Percentiles rank a stretch among this genome's conserved stretches.
phyloP scores from a whole-genome alignment of 306 rosid genomes.

The Psophocarpus tetragonolobus region DNA sequence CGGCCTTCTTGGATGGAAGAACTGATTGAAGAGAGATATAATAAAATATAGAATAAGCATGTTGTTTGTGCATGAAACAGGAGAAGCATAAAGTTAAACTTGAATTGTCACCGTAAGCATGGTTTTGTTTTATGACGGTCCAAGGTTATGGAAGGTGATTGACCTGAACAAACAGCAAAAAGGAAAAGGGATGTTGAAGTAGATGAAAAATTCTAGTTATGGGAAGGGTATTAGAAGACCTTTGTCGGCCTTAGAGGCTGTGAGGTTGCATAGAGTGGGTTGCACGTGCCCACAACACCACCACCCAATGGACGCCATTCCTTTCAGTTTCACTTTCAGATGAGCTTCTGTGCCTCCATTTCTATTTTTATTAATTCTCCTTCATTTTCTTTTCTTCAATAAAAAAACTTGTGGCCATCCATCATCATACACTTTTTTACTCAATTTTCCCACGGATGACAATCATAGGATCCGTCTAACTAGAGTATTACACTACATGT shows the following conservation, averaged over 20 bases:
- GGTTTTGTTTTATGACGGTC: conserved; percentile 10
- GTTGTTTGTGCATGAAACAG: not conserved
- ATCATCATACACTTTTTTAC: too few species aligned
- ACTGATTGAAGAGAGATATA: conserved; percentile 2
- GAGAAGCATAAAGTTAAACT: not conserved
- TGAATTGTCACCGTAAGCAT: conserved; percentile 26
- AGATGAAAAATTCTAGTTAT: not conserved
- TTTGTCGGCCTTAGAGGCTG: conserved; percentile 24
- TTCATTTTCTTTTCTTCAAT: too few species aligned
- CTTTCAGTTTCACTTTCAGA: too few species aligned
- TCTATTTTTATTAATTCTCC: too few species aligned
- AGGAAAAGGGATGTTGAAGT: not conserved
- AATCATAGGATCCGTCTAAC: too few species aligned
- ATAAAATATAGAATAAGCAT: not conserved
- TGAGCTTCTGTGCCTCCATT: too few species aligned
- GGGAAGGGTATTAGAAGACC: not conserved
- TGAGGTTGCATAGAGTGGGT: conserved; percentile 33
- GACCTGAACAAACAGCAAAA: conserved; percentile 30
- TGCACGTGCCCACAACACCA: conserved; percentile 19
- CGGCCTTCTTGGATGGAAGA: conserved; percentile 27
- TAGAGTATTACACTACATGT: too few species aligned
- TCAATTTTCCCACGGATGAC: too few species aligned
- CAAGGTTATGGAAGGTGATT: conserved; percentile 18
- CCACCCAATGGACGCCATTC: conserved; percentile 57
- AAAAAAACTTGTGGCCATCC: too few species aligned